phyloP scores from a whole-genome alignment of 108 stramenopile species.

The Nitzschia sp. region DNA sequence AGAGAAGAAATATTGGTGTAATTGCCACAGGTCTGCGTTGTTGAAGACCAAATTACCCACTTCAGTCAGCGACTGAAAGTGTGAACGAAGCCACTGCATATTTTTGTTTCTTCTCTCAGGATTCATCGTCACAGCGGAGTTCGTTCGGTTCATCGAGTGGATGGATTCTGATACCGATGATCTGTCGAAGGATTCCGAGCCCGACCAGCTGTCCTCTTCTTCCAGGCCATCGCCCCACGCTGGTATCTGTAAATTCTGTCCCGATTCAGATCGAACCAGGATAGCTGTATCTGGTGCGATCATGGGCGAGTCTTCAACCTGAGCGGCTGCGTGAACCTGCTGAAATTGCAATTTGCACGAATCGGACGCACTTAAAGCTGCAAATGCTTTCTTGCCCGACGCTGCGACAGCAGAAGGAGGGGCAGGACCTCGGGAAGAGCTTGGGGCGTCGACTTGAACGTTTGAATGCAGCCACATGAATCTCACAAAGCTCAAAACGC shows the following conservation, averaged over 20 bases:
- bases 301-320: slow-evolving; percentile 59
- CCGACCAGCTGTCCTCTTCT: slow-evolving; percentile 27
- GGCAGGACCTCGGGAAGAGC: slow-evolving; percentile 52
- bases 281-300: slow-evolving; percentile 66
- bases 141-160: neutral
- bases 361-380: slow-evolving; percentile 53
- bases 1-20: slow-evolving; percentile 81
- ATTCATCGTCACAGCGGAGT: slow-evolving; percentile 27
- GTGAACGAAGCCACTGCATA: slow-evolving; percentile 69
- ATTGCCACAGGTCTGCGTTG: slow-evolving; percentile 73
- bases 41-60: slow-evolving; percentile 67
- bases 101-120: slow-evolving; percentile 53
- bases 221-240: slow-evolving; percentile 14
- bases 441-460: slow-evolving; percentile 21
- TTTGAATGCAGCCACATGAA: slow-evolving; percentile 73
- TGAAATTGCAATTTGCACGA: slow-evolving; percentile 35
- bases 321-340: slow-evolving; percentile 49
- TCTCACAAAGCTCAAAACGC: slow-evolving; percentile 76
- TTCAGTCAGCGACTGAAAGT: slow-evolving; percentile 60
- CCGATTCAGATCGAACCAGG: slow-evolving; percentile 69
- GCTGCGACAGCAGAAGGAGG: slow-evolving; percentile 77
- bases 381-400: slow-evolving; percentile 73
- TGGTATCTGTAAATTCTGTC: slow-evolving; percentile 44
- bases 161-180: slow-evolving; percentile 28
- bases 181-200: slow-evolving; percentile 29